These are phyloP conservation scores for Ustilago tritici DNA, from an alignment of 1,284 basidiomycete genomes.

Conservation along the genomic window DNA sequence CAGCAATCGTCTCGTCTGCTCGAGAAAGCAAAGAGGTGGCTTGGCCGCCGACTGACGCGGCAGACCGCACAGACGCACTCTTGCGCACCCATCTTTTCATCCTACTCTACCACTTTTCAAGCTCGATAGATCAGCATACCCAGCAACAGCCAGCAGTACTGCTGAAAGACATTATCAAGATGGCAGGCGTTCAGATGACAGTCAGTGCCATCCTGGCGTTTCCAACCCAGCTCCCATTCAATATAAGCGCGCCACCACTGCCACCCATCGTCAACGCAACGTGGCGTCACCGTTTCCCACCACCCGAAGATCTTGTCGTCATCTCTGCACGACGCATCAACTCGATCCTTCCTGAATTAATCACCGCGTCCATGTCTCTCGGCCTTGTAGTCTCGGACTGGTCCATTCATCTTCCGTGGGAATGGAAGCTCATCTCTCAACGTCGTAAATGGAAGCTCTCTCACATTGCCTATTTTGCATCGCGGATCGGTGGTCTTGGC, in stretches of 20 bases:
- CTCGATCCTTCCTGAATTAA: slow-evolving; percentile 33
- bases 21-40: not conserved
- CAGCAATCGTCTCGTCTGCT: not conserved
- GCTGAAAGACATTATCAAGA: not conserved
- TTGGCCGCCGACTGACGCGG: not conserved
- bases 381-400: slow-evolving; percentile 51
- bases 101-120: not conserved
- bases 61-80: not conserved
- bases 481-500: slow-evolving; percentile 45
- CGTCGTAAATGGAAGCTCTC: slow-evolving; percentile 53
- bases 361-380: slow-evolving; percentile 47
- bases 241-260: slow-evolving; percentile 7
- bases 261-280: slow-evolving; percentile 30
- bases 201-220: slow-evolving; percentile 47
- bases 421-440: slow-evolving; percentile 39
- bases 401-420: slow-evolving; percentile 51
- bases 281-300: not conserved
- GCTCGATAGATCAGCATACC: not conserved
- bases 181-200: slow-evolving; percentile 42
- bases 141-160: not conserved
- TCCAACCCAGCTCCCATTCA: slow-evolving; percentile 27
- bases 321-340: slow-evolving; percentile 46
- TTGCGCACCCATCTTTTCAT: not conserved
- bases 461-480: slow-evolving; percentile 54
- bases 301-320: slow-evolving; percentile 42